Base-by-base conservation (phyloP, 495 filamentous ascomycete genomes). In the Hypoxylon perforatum region DNA sequence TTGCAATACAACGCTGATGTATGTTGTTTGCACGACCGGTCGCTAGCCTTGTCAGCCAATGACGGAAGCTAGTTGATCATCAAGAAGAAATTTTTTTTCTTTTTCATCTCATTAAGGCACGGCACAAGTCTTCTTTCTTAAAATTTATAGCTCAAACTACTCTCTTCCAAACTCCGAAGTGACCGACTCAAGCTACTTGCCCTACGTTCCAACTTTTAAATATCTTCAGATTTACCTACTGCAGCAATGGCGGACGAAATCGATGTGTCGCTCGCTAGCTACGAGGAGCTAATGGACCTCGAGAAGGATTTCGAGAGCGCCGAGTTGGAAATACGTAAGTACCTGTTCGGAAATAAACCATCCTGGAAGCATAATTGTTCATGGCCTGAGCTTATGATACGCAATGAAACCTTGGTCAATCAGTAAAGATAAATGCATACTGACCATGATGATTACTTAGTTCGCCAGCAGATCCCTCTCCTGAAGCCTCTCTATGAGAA, bases 271-370 rank as follows among this genome's bases (percentile, higher is more conserved):
- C 48, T 65, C 17, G 76, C 85, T 25, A 79, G 77, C 19, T 87
- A 84, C 64, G 82, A 82, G 71, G 82, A 88, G 53, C 78, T 92
- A 11, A 80, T 82, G 18, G 83, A 85, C 33, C 78, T 92, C 46
- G 90, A 92, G 81, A 83, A 81, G 56, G 87, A 91, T 15, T 91
- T 92, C 53, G 88, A 91, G 45, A 82, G 88, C 52, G 86, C 84
- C 15, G 90, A 92, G 73, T 80, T 81, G 8, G 84, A 91, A 59
- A 90, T 90, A 58, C 85, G 90, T 92, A 75, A 77, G 85, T 82
- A 28, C 6, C 36, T 7, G 9, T 23, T 23, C 9, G 51, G 2
- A n/a, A 17, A 28, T 17, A 12, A 35, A 5, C 17, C 7, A 9
- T 41, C 33, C 4, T 39, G 36, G 30, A 54, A 21, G 25, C 4